Percentiles rank a stretch among this genome's conserved stretches.
phyloP scores from a whole-genome alignment of 306 rosid species.

The Cucumis hystrix region DNA sequence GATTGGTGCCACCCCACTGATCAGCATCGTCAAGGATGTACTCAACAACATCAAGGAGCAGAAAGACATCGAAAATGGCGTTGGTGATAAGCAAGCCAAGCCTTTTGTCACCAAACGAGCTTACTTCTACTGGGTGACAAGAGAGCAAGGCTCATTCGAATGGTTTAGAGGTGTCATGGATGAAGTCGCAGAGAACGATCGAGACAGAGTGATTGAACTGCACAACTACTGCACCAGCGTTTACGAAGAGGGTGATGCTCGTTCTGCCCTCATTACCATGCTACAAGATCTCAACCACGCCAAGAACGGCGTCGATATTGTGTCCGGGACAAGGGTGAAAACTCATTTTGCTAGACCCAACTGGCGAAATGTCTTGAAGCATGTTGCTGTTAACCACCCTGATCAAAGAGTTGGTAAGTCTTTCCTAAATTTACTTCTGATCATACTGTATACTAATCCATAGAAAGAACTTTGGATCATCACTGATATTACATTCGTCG shows the following conservation, averaged over 20 bases:
- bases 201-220: conserved; percentile 51
- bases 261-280: conserved; percentile 79
- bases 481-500: background rate
- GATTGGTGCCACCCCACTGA: conserved; percentile 77
- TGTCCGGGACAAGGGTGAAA: conserved; percentile 70
- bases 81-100: conserved; percentile 20
- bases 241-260: conserved; percentile 85
- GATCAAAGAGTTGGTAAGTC: conserved; percentile 66
- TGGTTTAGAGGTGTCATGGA: conserved; percentile 89
- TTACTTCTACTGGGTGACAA: conserved; percentile 85
- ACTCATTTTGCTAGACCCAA: conserved; percentile 79
- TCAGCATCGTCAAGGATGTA: conserved; percentile 73
- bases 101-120: conserved; percentile 62
- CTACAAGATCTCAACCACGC: conserved; percentile 79
- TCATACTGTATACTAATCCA: too few species aligned
- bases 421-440: background rate
- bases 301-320: conserved; percentile 60
- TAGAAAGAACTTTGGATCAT: background rate
- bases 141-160: conserved; percentile 86
- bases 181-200: conserved; percentile 62
- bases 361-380: conserved; percentile 74
- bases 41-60: conserved; percentile 63
- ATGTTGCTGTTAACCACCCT: conserved; percentile 39
- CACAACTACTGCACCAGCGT: conserved; percentile 82
- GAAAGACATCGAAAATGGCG: conserved; percentile 40